These are phyloP conservation scores for Chalciporus pseudorubinellus DNA, from an alignment of 768 basidiomycete genomes.

Conservation along the genomic window DNA sequence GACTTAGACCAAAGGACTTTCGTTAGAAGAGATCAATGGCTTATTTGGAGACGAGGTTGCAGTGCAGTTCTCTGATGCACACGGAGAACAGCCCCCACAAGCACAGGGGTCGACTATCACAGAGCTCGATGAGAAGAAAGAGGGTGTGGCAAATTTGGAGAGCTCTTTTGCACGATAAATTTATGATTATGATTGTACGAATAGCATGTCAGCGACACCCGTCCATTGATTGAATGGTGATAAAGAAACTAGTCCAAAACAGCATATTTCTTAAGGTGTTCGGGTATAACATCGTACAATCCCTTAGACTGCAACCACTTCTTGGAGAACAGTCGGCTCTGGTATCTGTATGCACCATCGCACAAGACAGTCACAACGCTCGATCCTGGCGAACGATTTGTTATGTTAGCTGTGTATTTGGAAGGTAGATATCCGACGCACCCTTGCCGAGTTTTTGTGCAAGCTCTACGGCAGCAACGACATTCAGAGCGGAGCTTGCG, in stretches of 20 bases:
- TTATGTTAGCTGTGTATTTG: background rate
- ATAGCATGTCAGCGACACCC: background rate
- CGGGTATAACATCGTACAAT: conserved; percentile 74
- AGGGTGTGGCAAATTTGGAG: background rate
- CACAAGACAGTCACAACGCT: conserved; percentile 86
- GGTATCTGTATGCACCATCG: conserved; percentile 97
- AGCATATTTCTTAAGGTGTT: conserved; percentile 82
- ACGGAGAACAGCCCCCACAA: background rate
- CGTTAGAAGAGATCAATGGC: conserved; percentile 5
- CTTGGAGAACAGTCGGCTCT: conserved; percentile 92
- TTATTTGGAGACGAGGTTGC: conserved; percentile 3
- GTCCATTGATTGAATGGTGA: background rate
- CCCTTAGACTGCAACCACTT: conserved; percentile 86
- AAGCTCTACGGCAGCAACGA: conserved; percentile 88
- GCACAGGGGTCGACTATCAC: background rate
- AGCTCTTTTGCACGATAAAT: background rate
- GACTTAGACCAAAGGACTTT: background rate
- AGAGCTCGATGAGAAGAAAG: background rate
- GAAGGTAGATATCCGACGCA: conserved; percentile 18
- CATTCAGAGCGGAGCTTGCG: conserved; percentile 91
- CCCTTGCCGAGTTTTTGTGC: conserved; percentile 85
- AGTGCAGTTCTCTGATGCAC: background rate
- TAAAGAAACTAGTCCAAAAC: conserved; percentile 60
- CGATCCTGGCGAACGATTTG: conserved; percentile 50
- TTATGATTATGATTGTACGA: background rate